Conservation (phyloP, 2,329 filamentous ascomycete genomes). For the Colletotrichum navitas region DNA sequence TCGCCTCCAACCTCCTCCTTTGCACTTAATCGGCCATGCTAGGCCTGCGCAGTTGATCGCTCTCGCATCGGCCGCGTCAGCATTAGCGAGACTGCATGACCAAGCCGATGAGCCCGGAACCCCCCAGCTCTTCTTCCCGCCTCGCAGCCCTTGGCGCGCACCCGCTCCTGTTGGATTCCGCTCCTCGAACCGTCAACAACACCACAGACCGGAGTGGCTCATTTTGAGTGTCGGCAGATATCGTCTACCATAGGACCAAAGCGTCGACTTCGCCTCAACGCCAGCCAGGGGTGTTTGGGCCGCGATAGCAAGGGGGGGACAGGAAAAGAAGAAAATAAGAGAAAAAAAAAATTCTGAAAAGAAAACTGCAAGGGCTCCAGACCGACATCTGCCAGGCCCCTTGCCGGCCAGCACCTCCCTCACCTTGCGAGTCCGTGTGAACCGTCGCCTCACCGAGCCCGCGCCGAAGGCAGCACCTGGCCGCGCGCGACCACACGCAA, state of each 20-base stretch:
- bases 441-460: constrained; percentile 29
- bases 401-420: background rate
- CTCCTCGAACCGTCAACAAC: background rate
- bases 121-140: no score
- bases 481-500: constrained; percentile 13
- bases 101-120: no score
- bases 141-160: no score
- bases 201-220: constrained; percentile 22
- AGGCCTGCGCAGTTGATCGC: background rate
- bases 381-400: constrained; percentile 13
- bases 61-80: constrained; percentile 4
- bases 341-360: background rate
- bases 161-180: no score
- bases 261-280: constrained; percentile 21
- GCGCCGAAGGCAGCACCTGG: constrained; percentile 32
- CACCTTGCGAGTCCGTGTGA: constrained; percentile 8
- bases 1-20: constrained; percentile 2
- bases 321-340: background rate
- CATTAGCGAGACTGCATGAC: background rate
- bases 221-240: constrained; percentile 20
- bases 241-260: constrained; percentile 27
- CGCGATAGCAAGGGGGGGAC: constrained; percentile 3
- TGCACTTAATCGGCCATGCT: constrained; percentile 6
- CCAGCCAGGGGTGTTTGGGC: constrained; percentile 12
- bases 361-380: constrained; percentile 1